These are phyloP conservation scores for Alternaria dauci DNA, from an alignment of 2,329 filamentous ascomycete species.

Conservation along the genomic window DNA sequence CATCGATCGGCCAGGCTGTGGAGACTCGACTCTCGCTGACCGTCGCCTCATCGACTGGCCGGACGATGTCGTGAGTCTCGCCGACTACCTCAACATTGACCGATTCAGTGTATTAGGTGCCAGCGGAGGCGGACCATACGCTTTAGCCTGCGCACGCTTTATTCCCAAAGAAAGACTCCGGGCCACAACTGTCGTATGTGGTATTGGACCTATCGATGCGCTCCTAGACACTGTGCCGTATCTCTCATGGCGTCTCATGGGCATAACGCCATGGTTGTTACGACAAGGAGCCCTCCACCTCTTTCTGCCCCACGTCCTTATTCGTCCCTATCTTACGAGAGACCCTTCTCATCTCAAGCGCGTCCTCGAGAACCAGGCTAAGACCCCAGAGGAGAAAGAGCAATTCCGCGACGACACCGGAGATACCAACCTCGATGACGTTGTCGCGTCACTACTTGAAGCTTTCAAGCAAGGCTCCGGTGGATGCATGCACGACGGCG, in stretches of 20 bases:
- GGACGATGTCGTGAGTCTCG: constrained; percentile 52
- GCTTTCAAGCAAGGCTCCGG: constrained; percentile 27
- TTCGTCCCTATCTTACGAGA: constrained; percentile 23
- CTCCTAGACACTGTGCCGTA: constrained; percentile 14
- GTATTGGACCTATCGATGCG: constrained; percentile 31
- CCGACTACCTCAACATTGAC: constrained; percentile 48
- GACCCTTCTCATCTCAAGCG: constrained; percentile 29
- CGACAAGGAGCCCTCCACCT: constrained; percentile 22
- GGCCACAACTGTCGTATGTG: constrained; percentile 27
- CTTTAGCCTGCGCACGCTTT: constrained; percentile 55
- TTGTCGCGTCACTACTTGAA: constrained; percentile 26
- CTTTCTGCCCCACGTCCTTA: constrained; percentile 21
- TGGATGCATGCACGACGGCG: constrained; percentile 27
- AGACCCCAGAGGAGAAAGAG: constrained; percentile 31
- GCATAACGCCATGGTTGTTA: constrained; percentile 23
- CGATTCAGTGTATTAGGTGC: constrained; percentile 55
- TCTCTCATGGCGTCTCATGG: constrained; percentile 23
- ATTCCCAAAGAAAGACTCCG: constrained; percentile 40
- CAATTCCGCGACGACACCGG: constrained; percentile 16
- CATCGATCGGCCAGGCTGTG: constrained; percentile 55
- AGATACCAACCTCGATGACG: constrained; percentile 27
- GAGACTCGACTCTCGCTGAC: constrained; percentile 48
- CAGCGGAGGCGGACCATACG: constrained; percentile 58
- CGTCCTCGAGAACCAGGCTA: constrained; percentile 29
- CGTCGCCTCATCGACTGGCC: constrained; percentile 46